Conservation (phyloP, 768 basidiomycete genomes). For the Amanita polypyramis region DNA sequence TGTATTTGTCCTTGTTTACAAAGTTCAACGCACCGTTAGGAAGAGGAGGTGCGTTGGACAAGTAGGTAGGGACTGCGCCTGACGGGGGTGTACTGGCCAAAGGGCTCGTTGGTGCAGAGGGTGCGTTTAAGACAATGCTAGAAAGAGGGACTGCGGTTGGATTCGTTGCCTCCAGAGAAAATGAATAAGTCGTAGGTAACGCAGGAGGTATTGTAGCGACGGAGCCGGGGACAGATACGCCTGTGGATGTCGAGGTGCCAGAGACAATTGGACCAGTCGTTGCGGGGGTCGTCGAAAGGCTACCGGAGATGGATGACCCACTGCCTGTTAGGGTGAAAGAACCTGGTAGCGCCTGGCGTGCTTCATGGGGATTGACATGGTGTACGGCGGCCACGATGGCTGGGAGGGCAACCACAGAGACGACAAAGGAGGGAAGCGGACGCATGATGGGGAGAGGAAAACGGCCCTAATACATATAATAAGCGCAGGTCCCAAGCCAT, state of each 20-base stretch:
- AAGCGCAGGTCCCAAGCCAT: background rate
- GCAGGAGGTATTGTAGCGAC: slow-evolving; percentile 13
- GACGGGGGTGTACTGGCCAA: slow-evolving; percentile 36
- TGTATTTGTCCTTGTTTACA: background rate
- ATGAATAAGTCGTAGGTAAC: slow-evolving; percentile 22
- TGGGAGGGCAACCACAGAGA: slow-evolving; percentile 26
- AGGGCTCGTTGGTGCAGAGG: slow-evolving; percentile 31
- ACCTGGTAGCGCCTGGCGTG: background rate
- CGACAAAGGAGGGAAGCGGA: background rate
- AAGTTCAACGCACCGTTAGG: slow-evolving; percentile 34
- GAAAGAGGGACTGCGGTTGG: slow-evolving; percentile 53
- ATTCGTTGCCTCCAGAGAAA: slow-evolving; percentile 39
- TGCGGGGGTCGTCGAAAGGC: slow-evolving; percentile 2
- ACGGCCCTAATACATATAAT: background rate
- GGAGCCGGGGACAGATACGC: background rate
- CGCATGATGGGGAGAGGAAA: background rate
- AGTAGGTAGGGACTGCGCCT: slow-evolving; percentile 38
- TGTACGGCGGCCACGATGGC: slow-evolving; percentile 16
- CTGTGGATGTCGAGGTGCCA: background rate
- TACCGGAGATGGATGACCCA: background rate
- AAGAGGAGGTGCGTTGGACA: slow-evolving; percentile 50
- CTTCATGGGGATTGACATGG: background rate
- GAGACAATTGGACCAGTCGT: slow-evolving; percentile 7
- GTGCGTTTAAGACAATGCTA: slow-evolving; percentile 32
- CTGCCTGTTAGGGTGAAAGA: background rate